Evolutionary conservation across 2,329 filamentous ascomycete species (phyloP).

Genomic region (Sclerotinia spermophila): DNA sequence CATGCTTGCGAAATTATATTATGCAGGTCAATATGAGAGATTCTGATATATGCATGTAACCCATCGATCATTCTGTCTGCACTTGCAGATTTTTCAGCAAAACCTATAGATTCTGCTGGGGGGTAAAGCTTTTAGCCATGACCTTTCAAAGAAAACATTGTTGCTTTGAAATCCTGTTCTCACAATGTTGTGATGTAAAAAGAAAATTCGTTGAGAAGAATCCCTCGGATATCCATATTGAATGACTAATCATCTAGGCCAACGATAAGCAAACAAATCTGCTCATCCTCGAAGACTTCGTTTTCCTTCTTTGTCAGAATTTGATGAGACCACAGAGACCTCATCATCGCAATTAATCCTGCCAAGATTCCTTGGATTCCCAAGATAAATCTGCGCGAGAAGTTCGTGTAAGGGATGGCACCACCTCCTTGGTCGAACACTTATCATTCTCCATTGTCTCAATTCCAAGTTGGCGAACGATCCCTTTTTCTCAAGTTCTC

Average conservation of each 20-base stretch:
- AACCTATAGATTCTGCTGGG: neutral
- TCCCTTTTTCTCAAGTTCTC: neutral
- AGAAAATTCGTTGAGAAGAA: neutral
- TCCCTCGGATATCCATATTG: neutral
- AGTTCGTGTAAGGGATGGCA: conserved; percentile 4
- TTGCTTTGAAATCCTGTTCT: neutral
- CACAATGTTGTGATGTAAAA: neutral
- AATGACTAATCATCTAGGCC: neutral
- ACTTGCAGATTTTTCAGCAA: neutral
- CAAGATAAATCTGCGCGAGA: neutral
- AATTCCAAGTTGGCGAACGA: neutral
- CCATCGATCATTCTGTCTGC: neutral
- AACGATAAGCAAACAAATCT: neutral
- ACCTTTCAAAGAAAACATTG: neutral
- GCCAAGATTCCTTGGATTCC: neutral
- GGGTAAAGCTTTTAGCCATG: neutral
- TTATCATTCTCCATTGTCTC: conserved; percentile 8
- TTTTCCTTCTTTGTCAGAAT: neutral
- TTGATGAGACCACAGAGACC: neutral
- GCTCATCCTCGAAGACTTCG: neutral
- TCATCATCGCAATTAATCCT: neutral
- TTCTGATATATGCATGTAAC: conserved; percentile 4
- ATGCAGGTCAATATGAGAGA: neutral
- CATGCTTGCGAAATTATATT: neutral
- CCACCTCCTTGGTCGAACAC: conserved; percentile 15